Base-by-base conservation (phyloP, 1,284 basidiomycete species). In the Moniliella sp. region DNA sequence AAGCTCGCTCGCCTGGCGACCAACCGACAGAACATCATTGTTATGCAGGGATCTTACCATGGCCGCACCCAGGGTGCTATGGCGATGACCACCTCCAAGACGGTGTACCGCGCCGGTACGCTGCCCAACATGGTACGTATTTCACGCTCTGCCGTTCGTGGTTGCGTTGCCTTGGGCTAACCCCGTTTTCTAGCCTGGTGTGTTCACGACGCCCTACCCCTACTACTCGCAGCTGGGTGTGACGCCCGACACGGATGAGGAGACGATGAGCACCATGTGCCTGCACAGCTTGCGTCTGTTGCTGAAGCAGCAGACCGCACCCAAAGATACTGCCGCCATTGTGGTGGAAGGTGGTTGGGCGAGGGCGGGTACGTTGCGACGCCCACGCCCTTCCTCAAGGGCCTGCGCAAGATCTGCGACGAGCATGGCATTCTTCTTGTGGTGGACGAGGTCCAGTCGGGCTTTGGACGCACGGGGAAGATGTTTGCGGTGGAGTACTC, bases 291-390 rank as follows among this genome's bases (percentile, higher is more conserved):
- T 94, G 15, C 73, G 81, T 34, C 68, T 93, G 9, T 61, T 88
- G 7, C 67, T 93, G 29, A 66, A 72, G 32, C 83, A 91, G 61
- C 23, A 25, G 23, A 76, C 74, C 5, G 68, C 76, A 1, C 79
- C 84, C 0, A 62, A 64, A 8, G 84, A 91, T 57, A 88, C 83
- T 0, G 83, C 86, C 3, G 83, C 82, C 14, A 78, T 94, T 57
- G 94, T 43, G 64, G 93, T 34, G 86, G 94, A 65, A 78, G 86
- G 32, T 76, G 93, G 7, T 68, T 94, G 17, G 84, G 83, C 21
- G 83, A 93, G 63, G 83, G 67, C 29, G 86, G 86, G 3, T 94
- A 94, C 63, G 78, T 93, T 11, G 76, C 81, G 15, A 80, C 84
- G 0, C 81, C 84, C 0, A 52, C 72, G 1, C 69, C 72, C 15